Evolutionary conservation across 768 basidiomycete species (phyloP), one percentile per base, ranked within the genome.

Genomic region (Gymnopilus dilepis): DNA sequence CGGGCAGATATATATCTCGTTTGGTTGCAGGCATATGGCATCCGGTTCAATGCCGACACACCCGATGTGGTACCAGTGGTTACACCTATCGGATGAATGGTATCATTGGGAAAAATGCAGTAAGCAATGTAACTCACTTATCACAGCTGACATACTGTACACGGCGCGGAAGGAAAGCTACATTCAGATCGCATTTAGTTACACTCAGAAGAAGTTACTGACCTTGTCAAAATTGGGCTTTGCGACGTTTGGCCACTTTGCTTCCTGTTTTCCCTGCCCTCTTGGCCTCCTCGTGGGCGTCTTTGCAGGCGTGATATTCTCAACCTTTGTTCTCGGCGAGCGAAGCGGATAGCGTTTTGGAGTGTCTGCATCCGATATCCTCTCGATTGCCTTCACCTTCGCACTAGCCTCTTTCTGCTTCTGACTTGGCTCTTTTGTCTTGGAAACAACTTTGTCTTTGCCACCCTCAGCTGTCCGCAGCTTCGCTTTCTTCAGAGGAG

Each of bases 31-130:
- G n/a, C 81, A 73, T 1, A 67, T 57, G 61, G 86, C 83, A 0
- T 66, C 70, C 2, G 69, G 43, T 12, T 50, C 57, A 38, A 85
- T 70, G 15, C 78, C 83, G 26, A 79, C 78, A 58, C 84, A 86
- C 6, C 81, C 84, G 57, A 79, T 82, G 57, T 86, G 84, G 58
- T 81, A 85, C 84, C 84, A 84, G 57, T 63, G 48, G 1, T 74
- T 69, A 56, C 81, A 83, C 5, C 81, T 82, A 30, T 24, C 5
- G 12, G 15, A 19, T 4, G 38, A 13, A 54, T 8, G 43, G 3
- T 3, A 48, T 50, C 19, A 34, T 22, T 6, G 30, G 55, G 43
- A 7, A 38, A 8, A 40, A 51, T 52, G n/a, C 34, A 31, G 45
- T 42, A 42, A 33, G 11, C n/a, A 15, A 52, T 17, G 45, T 61